These are phyloP conservation scores for Colletotrichum chrysophilum DNA, from an alignment of 2,329 filamentous ascomycete species.

Conservation along the genomic window DNA sequence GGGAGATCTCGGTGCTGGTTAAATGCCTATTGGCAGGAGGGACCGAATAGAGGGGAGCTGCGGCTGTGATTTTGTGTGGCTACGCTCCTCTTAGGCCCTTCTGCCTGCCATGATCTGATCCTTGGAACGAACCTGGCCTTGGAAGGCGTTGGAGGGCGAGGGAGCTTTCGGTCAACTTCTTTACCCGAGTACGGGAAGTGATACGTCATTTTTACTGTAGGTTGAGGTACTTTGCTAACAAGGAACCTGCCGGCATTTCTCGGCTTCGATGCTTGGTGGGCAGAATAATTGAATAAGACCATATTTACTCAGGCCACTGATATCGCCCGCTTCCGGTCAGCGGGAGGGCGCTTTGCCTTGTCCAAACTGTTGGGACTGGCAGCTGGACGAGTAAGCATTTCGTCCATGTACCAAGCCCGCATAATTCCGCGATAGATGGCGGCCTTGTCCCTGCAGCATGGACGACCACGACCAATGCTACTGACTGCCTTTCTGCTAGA, in stretches of 20 bases:
- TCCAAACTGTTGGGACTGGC: background rate
- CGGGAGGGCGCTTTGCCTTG: background rate
- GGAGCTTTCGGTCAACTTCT: background rate
- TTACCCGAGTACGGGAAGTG: slow-evolving; percentile 5
- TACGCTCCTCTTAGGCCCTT: background rate
- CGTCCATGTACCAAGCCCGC: background rate
- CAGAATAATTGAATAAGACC: background rate
- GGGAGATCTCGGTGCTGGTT: background rate
- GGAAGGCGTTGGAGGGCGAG: background rate
- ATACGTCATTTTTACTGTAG: slow-evolving; percentile 6
- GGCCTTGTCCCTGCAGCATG: background rate
- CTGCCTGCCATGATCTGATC: slow-evolving; percentile 15
- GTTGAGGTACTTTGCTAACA: slow-evolving; percentile 18
- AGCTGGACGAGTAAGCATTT: background rate
- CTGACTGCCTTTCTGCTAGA: background rate
- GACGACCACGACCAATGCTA: background rate
- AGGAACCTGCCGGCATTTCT: slow-evolving; percentile 10
- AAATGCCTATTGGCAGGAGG: background rate
- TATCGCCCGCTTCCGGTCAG: background rate
- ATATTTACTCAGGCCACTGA: background rate
- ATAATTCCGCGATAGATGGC: background rate
- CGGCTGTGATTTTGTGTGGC: background rate
- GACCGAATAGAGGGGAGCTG: background rate
- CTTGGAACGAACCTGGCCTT: background rate
- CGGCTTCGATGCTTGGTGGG: slow-evolving; percentile 10